These are phyloP conservation scores for Bretschneidera sinensis DNA, from an alignment of 345 rosid genomes.

Conservation along the genomic window DNA sequence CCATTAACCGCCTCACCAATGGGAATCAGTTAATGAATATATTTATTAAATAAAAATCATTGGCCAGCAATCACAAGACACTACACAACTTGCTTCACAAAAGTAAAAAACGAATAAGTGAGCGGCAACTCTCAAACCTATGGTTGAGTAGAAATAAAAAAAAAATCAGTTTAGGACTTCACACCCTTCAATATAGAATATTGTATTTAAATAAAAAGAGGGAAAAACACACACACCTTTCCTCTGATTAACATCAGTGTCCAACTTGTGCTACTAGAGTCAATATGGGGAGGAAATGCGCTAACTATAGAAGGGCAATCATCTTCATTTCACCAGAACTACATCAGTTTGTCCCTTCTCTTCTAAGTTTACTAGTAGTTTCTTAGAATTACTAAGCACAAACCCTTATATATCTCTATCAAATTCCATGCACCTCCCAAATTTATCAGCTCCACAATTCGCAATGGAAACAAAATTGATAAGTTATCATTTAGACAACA, in stretches of 20 bases:
- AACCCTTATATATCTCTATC: neutral
- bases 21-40: too few relatives aligned
- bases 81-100: neutral
- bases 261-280: neutral
- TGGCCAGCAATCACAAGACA: neutral
- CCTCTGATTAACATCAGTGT: neutral
- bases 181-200: too few relatives aligned
- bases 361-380: neutral
- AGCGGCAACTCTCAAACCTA: neutral
- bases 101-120: neutral
- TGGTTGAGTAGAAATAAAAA: neutral
- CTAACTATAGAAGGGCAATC: neutral
- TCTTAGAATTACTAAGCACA: neutral
- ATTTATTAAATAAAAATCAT: too few relatives aligned
- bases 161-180: too few relatives aligned
- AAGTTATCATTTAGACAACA: too few relatives aligned
- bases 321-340: neutral
- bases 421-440: too few relatives aligned
- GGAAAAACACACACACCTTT: neutral
- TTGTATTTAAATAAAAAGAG: too few relatives aligned
- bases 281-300: neutral
- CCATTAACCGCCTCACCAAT: too few relatives aligned
- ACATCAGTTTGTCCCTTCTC: neutral
- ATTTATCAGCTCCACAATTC: neutral
- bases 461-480: neutral